Conservation (phyloP, 768 basidiomycete species). For the Trametes cubensis region DNA sequence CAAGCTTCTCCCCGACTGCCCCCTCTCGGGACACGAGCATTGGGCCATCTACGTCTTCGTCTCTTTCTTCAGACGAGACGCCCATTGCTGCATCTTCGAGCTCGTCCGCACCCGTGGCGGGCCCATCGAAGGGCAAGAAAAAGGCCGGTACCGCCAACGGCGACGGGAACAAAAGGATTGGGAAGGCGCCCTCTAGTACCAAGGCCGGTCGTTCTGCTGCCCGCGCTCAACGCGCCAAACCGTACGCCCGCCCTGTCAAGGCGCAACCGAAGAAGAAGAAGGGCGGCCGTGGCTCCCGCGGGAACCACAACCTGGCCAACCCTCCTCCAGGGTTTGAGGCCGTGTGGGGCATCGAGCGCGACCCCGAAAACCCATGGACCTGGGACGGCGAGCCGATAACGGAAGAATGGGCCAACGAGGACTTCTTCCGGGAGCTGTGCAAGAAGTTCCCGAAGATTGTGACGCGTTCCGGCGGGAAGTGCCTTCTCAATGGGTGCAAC, state of each 20-base stretch:
- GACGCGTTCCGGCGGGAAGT: neutral
- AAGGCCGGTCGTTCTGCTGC: neutral
- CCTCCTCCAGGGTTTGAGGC: no score
- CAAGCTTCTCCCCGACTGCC: no score
- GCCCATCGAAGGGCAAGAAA: neutral
- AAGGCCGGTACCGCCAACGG: neutral
- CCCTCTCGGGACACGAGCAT: no score
- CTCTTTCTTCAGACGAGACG: no score
- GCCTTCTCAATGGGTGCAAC: slow-evolving; percentile 12
- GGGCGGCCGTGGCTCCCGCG: no score
- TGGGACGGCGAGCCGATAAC: neutral
- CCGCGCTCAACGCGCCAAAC: neutral
- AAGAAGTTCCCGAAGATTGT: neutral
- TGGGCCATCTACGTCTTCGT: no score
- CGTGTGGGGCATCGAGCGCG: no score
- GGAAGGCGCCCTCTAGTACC: no score
- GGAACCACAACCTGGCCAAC: no score
- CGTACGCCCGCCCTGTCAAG: neutral
- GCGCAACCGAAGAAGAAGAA: no score
- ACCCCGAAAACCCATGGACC: neutral
- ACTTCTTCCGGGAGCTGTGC: slow-evolving; percentile 4
- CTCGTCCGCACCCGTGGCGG: neutral
- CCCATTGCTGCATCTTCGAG: neutral
- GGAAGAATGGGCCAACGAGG: neutral
- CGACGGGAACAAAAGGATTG: no score